A percentile compares a stretch with the other conserved stretches of the same genome.
phyloP scores from a whole-genome alignment of 345 rosid species.

The Gossypium raimondii region DNA sequence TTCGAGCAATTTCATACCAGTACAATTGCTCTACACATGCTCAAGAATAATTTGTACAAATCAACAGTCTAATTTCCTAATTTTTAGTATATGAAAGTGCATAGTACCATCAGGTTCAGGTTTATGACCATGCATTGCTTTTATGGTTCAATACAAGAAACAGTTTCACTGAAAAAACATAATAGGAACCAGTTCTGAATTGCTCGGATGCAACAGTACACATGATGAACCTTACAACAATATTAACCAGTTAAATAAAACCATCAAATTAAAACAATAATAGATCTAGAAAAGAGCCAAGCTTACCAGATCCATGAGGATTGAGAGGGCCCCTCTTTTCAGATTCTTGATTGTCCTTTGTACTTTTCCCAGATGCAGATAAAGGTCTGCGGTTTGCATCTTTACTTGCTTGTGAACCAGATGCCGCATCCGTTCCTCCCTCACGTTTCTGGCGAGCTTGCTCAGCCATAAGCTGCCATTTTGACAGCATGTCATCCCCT shows the following conservation, averaged over 20 bases:
- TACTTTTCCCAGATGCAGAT: slow-evolving; percentile 49
- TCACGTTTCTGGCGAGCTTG: slow-evolving; percentile 89
- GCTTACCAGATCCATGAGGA: slow-evolving; percentile 48
- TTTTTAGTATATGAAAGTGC: not conserved
- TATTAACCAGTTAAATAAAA: not conserved
- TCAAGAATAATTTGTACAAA: slow-evolving; percentile 1
- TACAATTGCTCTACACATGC: slow-evolving; percentile 1
- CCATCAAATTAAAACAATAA: not conserved
- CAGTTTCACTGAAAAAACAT: not conserved
- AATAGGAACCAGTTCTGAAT: not conserved
- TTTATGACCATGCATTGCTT: not conserved
- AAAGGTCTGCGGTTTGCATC: slow-evolving; percentile 37
- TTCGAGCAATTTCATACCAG: not conserved
- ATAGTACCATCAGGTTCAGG: not conserved
- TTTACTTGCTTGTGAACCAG: slow-evolving; percentile 54
- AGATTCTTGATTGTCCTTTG: slow-evolving; percentile 52
- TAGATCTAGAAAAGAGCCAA: not conserved
- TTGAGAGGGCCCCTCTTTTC: slow-evolving; percentile 41
- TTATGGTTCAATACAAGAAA: not conserved
- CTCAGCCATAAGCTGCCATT: slow-evolving; percentile 98
- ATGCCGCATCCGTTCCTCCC: slow-evolving; percentile 40
- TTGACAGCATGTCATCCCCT: slow-evolving; percentile 85
- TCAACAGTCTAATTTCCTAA: not conserved
- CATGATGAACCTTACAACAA: slow-evolving; percentile 5
- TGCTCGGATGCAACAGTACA: not conserved